Evolutionary conservation across 2,329 filamentous ascomycete genomes (phyloP).

Genomic region (Diaporthe batatas): DNA sequence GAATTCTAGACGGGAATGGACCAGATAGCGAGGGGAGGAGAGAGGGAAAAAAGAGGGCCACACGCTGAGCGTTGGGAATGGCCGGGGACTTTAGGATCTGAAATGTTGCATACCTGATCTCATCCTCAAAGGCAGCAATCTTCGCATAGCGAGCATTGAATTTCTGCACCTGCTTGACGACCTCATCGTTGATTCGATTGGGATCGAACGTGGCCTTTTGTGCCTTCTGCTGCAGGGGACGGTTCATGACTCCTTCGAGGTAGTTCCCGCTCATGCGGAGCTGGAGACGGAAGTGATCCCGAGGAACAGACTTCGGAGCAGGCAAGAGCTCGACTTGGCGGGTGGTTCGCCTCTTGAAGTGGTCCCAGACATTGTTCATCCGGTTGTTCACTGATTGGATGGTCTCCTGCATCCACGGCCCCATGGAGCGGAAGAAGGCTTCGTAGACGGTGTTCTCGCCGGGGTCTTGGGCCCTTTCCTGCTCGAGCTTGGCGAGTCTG

Average conservation of each 20-base stretch:
- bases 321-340: conserved; percentile 58
- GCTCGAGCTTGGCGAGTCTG: conserved; percentile 68
- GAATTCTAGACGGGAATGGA: too few species aligned
- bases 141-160: conserved; percentile 29
- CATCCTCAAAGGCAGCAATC: neutral
- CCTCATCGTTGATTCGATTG: conserved; percentile 13
- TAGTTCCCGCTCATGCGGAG: conserved; percentile 57
- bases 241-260: conserved; percentile 45
- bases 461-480: conserved; percentile 50
- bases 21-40: too few species aligned
- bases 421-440: conserved; percentile 48
- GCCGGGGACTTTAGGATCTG: neutral
- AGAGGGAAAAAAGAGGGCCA: neutral
- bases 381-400: conserved; percentile 50
- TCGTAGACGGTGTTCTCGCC: conserved; percentile 44
- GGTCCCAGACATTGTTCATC: conserved; percentile 54
- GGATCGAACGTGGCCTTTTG: neutral
- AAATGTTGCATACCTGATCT: neutral
- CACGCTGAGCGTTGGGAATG: too few species aligned
- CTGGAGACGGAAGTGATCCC: conserved; percentile 50
- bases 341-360: conserved; percentile 53
- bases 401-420: conserved; percentile 46
- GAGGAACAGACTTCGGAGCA: conserved; percentile 46
- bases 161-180: conserved; percentile 33
- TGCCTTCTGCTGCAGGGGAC: conserved; percentile 2